These are phyloP conservation scores for Suillus brevipes DNA, from an alignment of 768 basidiomycete species.

Conservation along the genomic window DNA sequence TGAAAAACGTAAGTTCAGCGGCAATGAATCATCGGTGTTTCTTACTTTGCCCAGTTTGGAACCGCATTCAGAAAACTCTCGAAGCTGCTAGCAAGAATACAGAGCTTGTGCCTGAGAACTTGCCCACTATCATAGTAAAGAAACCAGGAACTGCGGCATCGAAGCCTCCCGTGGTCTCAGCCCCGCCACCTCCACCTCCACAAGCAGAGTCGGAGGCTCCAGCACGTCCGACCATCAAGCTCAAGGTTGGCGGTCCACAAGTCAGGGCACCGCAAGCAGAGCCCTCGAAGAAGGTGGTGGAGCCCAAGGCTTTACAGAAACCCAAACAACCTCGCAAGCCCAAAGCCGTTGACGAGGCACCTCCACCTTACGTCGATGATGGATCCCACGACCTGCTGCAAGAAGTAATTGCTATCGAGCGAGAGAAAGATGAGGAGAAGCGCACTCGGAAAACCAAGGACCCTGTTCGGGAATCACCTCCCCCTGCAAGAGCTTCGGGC, in stretches of 20 bases:
- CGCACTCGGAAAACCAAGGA: constrained; percentile 46
- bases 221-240: constrained; percentile 61
- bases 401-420: constrained; percentile 80
- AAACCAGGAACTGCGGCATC: constrained; percentile 12
- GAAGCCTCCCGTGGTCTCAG: constrained; percentile 5
- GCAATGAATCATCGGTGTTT: constrained; percentile 4
- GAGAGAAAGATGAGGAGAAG: constrained; percentile 58
- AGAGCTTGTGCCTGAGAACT: constrained; percentile 20
- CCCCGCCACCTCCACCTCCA: constrained; percentile 31
- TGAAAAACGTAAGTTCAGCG: constrained; percentile 68
- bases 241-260: constrained; percentile 55
- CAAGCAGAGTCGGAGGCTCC: constrained; percentile 40
- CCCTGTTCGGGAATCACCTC: constrained; percentile 38
- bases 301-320: constrained; percentile 39
- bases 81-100: constrained; percentile 59
- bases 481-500: constrained; percentile 38
- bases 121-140: constrained; percentile 29
- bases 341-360: constrained; percentile 47
- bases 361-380: constrained; percentile 73
- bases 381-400: constrained; percentile 81
- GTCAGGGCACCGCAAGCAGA: constrained; percentile 36
- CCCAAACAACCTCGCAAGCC: constrained; percentile 42
- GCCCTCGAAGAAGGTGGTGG: constrained; percentile 28
- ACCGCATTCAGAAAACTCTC: constrained; percentile 80
- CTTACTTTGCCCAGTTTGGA: constrained; percentile 64